Evolutionary conservation across 768 basidiomycete species (phyloP).

Genomic region (Scleroderma bovista): DNA sequence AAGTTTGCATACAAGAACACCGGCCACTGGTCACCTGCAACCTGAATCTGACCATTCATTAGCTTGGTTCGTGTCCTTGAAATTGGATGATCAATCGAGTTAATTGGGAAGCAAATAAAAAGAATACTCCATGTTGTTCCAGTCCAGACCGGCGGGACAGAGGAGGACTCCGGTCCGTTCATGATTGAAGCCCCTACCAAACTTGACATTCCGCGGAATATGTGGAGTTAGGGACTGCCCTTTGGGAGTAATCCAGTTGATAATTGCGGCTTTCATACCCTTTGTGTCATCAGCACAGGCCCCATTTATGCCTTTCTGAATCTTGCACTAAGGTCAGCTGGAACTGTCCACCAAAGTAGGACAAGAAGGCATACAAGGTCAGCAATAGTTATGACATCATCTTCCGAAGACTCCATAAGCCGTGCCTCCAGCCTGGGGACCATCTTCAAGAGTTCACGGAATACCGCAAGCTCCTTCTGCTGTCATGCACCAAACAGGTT

Average conservation of each 20-base stretch:
- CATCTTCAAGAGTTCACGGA: not conserved
- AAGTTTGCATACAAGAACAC: slow-evolving; percentile 15
- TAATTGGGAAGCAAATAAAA: not conserved
- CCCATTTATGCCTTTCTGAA: too few relatives aligned
- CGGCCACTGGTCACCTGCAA: slow-evolving; percentile 15
- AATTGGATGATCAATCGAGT: not conserved
- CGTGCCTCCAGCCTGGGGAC: too few relatives aligned
- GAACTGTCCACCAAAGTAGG: too few relatives aligned
- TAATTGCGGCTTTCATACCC: slow-evolving; percentile 11
- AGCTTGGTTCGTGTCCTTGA: slow-evolving; percentile 7
- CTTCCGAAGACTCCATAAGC: too few relatives aligned
- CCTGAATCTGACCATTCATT: slow-evolving; percentile 1
- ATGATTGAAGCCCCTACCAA: too few relatives aligned
- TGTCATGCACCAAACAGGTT: too few relatives aligned
- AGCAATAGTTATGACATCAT: too few relatives aligned
- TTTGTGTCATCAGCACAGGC: slow-evolving; percentile 24
- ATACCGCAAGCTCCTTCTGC: not conserved
- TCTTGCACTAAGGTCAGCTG: too few relatives aligned
- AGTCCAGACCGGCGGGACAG: slow-evolving; percentile 24
- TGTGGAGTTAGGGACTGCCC: slow-evolving; percentile 11
- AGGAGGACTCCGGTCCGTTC: slow-evolving; percentile 24
- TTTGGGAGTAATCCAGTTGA: slow-evolving; percentile 16
- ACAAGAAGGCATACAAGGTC: too few relatives aligned
- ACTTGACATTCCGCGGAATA: slow-evolving; percentile 10
- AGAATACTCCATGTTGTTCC: slow-evolving; percentile 14